Evolutionary conservation across 2,329 filamentous ascomycete genomes (phyloP), one percentile per base, ranked within the genome.

Genomic region (Magnaporthiopsis incrustans): DNA sequence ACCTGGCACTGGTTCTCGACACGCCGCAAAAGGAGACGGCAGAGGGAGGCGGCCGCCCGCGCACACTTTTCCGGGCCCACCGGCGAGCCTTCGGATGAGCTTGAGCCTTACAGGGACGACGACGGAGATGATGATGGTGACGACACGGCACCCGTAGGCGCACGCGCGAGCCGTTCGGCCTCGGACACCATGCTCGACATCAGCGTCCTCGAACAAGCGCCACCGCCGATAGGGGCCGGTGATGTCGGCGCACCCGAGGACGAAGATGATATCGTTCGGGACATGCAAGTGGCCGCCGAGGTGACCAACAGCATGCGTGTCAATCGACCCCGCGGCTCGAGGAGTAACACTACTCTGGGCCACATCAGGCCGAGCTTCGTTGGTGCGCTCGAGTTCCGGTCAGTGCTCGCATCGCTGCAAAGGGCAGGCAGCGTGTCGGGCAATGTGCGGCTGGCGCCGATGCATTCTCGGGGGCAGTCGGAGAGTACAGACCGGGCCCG

Each of bases 301-400:
- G 85, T 99, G 72, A 89, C 89, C 56, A 95, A 88, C 74, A 97
- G 92, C 74, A 99, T 99, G 95, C 89, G 94, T 64, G 82, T 98
- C 33, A 87, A 87, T 68, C 85, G 92, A 27, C 86, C 90, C 1
- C 79, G 80, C 38, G 81, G 85, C 60, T 82, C 82, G 59, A 84
- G 87, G 67, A 61, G 60, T 27, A 89, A 88, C 68, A 92, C 90
- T 0, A 82, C 91, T 2, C 84, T 93, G 66, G 94, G 88, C 8
- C 90, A 92, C 0, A 97, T 99, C 67, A 85, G 95, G 58, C 94
- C 95, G 1, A 98, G 95, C 78, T 79, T 99, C 60, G 89, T 99
- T 4, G 95, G 95, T 58, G 95, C 91, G 11, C 80, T 99, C 65
- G 95, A 99, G 76, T 99, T 99, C 70, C 85, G 93, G 69, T 94